These are phyloP conservation scores for Dendrobium huoshanense DNA, from an alignment of 106 monocot genomes.

Conservation along the genomic window DNA sequence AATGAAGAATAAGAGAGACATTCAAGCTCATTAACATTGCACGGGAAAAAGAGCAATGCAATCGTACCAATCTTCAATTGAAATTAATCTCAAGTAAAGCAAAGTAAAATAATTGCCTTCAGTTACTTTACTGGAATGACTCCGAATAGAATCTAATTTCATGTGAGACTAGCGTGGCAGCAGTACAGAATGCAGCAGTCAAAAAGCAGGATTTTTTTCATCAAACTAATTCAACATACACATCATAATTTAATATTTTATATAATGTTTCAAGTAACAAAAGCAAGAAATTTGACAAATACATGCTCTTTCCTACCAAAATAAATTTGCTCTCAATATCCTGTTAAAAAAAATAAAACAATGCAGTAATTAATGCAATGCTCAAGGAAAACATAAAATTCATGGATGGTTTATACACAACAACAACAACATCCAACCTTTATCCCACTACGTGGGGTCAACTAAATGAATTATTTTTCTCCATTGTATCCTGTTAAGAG, in stretches of 20 bases:
- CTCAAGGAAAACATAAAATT: too few species aligned
- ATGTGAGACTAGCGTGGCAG: neutral
- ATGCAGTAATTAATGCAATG: neutral
- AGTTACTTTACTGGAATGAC: neutral
- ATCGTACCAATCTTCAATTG: neutral
- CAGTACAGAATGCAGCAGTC: neutral
- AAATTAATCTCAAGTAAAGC: neutral
- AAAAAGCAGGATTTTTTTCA: neutral
- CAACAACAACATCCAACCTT: too few species aligned
- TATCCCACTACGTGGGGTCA: too few species aligned
- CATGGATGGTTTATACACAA: too few species aligned
- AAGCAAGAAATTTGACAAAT: neutral
- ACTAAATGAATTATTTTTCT: too few species aligned
- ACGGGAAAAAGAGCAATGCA: neutral
- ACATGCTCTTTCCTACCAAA: neutral
- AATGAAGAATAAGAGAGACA: neutral
- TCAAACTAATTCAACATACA: neutral
- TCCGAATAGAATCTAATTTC: neutral
- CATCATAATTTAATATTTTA: neutral
- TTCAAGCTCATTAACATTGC: neutral
- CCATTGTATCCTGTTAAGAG: too few species aligned
- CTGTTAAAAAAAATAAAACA: neutral
- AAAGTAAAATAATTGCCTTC: neutral
- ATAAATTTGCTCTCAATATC: neutral
- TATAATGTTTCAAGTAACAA: neutral